Evolutionary conservation across 495 filamentous ascomycete species (phyloP), one percentile per base, ranked within the genome.

Genomic region (Rusavskia elegans): DNA sequence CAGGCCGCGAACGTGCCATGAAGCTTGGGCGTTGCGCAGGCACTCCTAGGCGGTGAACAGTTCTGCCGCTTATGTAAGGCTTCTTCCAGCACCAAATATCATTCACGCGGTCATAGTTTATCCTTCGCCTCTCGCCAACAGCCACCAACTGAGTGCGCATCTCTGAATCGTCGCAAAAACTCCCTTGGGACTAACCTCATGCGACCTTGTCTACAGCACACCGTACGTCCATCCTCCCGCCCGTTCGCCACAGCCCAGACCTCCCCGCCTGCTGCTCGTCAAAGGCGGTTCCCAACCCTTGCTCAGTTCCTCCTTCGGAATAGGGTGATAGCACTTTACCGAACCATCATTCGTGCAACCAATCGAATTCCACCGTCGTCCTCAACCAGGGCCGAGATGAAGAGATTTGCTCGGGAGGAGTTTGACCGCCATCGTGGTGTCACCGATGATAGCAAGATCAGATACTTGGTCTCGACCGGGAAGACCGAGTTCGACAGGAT

Each of bases 391-490:
- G 64, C 69, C 45, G 88, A 93, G 57, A 78, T 88, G 54, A 72
- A 73, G 35, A 66, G 67, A 27, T 90, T 85, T 70, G 87, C 83
- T 29, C 76, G 86, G 13, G 67, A 72, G 42, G 87, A 92, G 57
- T 89, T 92, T 61, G 81, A 86, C 63, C 74, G 83, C 25, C 79
- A 87, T 64, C 76, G 74, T 20, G 56, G 70, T 32, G 81, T 90
- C 21, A 80, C 77, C 2, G 86, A 93, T 62, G 56, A 85, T 58
- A 60, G 57, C 8, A 76, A 80, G 61, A 81, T 83, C 46, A 66
- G 79, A 49, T 83, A 82, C 54, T 57, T 83, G 42, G 65, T 81
- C 29, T 80, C 77, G 57, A 63, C 73, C 4, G 79, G 78, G 3
- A 81, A 79, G 61, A 64, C 78, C 10, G 74, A 83, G 56, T 80